phyloP scores from a whole-genome alignment of 345 rosid species.

The Aquilaria malaccensis region DNA sequence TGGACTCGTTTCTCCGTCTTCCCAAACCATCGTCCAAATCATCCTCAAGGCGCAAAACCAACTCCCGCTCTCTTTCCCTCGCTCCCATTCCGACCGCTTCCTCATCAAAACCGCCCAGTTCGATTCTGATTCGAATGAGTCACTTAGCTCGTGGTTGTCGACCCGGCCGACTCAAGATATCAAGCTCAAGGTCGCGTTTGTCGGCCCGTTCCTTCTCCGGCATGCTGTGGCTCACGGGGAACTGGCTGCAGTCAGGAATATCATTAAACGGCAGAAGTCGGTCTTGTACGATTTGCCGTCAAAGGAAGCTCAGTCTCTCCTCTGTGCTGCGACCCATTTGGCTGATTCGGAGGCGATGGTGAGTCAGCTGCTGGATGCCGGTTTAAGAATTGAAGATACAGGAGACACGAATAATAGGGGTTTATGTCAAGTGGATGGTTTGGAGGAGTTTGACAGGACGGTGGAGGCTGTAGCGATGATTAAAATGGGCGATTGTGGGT shows the following conservation, averaged over 20 bases:
- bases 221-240: conserved; percentile 41
- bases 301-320: conserved; percentile 31
- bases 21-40: conserved; percentile 37
- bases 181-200: conserved; percentile 55
- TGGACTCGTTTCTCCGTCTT: conserved; percentile 40
- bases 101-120: conserved; percentile 34
- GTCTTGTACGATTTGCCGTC: conserved; percentile 24
- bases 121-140: conserved; percentile 5
- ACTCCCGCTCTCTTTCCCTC: conserved; percentile 45
- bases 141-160: conserved; percentile 25
- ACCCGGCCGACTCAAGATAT: conserved; percentile 31
- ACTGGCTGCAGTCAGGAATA: conserved; percentile 27
- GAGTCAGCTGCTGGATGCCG: conserved; percentile 35
- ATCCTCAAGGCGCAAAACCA: conserved; percentile 47
- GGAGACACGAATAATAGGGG: conserved; percentile 4
- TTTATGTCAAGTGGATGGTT: conserved; percentile 14
- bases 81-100: conserved; percentile 51
- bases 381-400: conserved; percentile 17
- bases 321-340: conserved; percentile 34
- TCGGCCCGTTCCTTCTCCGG: conserved; percentile 42
- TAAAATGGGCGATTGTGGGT: conserved; percentile 23
- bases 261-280: conserved; percentile 37
- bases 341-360: conserved; percentile 34
- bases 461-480: conserved; percentile 12
- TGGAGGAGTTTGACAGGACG: conserved; percentile 34